These are phyloP conservation scores for Leptomonas pyrrhocoris DNA, from an alignment of 208 protist genomes.

Conservation along the genomic window DNA sequence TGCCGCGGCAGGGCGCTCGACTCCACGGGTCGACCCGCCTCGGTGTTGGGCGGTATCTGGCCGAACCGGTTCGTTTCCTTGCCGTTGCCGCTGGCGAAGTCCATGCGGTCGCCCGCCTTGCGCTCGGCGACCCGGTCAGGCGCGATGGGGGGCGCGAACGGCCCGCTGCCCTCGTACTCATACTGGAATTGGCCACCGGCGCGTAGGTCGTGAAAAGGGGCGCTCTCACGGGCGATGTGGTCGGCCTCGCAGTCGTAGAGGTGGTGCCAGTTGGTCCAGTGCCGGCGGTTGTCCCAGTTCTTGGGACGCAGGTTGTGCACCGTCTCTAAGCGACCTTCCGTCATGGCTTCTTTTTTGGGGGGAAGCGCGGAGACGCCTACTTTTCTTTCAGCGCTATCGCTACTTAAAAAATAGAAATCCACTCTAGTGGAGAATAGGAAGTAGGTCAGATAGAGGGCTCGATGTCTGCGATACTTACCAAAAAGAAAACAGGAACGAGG, in stretches of 20 bases:
- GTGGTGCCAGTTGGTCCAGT: conserved; percentile 93
- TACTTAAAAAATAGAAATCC: conserved; percentile 11
- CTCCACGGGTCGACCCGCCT: conserved; percentile 57
- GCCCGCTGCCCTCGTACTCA: conserved; percentile 76
- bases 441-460: no score
- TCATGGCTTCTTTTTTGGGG: conserved; percentile 53
- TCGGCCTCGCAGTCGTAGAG: conserved; percentile 90
- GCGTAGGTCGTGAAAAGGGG: conserved; percentile 89
- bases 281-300: conserved; percentile 89
- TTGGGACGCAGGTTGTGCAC: conserved; percentile 88
- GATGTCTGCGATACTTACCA: no score
- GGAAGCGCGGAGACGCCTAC: no score
- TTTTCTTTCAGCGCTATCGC: neutral
- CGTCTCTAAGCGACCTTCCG: conserved; percentile 89
- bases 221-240: conserved; percentile 86
- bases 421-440: conserved; percentile 3
- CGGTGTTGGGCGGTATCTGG: conserved; percentile 68
- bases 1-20: conserved; percentile 45
- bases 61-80: conserved; percentile 61
- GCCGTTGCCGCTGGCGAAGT: conserved; percentile 67
- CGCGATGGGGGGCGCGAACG: conserved; percentile 50
- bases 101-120: conserved; percentile 79
- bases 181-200: conserved; percentile 91
- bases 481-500: neutral
- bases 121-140: conserved; percentile 66